Base-by-base conservation (phyloP, 2,329 filamentous ascomycete species). In the Cercospora canescens region DNA sequence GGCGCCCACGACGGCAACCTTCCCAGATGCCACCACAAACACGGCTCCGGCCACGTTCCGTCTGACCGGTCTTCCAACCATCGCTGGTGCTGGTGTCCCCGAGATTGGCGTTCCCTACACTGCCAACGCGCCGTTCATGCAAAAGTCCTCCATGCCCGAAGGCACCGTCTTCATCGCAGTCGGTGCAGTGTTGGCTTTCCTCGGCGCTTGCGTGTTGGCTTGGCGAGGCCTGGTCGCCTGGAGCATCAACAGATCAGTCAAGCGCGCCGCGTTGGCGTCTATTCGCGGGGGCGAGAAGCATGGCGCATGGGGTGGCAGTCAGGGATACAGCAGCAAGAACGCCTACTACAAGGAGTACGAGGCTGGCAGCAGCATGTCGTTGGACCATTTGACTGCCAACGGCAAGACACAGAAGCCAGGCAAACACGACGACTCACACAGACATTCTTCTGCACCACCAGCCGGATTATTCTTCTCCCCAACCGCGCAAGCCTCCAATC, bases 161-260 rank as follows among this genome's bases (percentile, higher is more conserved):
- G 95, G 95, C 62, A 97, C 94, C 4, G 91, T 99, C 66, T 99
- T 99, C 81, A 99, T 99, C 74, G 91, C 89, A 24, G 95, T 98
- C 1, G 95, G 95, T 54, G 91, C 93, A 28, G 90, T 93, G 30
- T 86, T 99, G 6, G 95, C 92, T 16, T 90, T 93, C 70, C 87
- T 97, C 69, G 92, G 89, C 11, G 82, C 93, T 8, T 89, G 88
- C n/a, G 87, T 98, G 52, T 84, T 99, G 12, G 84, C 91, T 65
- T 99, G 95, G 95, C 92, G 94, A 67, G 89, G 86, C 59, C 86
- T 97, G 63, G 89, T 97, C 66, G 93, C 92, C 67, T 96, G 93
- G 86, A 91, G 94, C 48, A 87, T 99, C 65, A 94, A 97, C 79
- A 91, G 94, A 66, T 95, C 91, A 37, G 94, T 98, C 65, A 91